phyloP scores from a whole-genome alignment of 441 rosid species.

The Corymbia citriodora region DNA sequence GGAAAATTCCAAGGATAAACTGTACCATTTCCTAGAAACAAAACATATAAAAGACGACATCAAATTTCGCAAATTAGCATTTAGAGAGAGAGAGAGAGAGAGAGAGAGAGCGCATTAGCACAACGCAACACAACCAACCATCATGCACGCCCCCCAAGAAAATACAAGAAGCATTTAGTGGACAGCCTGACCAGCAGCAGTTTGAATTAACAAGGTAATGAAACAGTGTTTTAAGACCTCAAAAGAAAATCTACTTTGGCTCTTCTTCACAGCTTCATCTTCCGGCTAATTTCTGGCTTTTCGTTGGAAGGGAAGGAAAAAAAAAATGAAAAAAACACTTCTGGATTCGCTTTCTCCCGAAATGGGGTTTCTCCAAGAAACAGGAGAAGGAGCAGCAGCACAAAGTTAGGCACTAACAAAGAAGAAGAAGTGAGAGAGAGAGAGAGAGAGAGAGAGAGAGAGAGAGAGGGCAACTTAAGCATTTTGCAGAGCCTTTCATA shows the following conservation, averaged over 20 bases:
- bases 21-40: background rate
- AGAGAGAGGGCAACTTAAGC: background rate
- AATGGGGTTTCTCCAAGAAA: background rate
- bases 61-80: background rate
- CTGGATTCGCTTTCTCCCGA: background rate
- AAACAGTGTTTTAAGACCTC: background rate
- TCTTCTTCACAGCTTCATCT: background rate
- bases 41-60: background rate
- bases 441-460: background rate
- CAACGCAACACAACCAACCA: background rate
- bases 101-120: background rate
- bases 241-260: background rate
- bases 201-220: background rate
- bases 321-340: background rate
- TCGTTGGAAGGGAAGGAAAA: background rate
- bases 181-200: background rate
- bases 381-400: background rate
- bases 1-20: background rate
- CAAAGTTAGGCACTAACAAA: background rate
- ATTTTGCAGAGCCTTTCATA: background rate
- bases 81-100: background rate
- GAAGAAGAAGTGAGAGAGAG: background rate
- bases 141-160: background rate
- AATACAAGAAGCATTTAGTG: background rate
- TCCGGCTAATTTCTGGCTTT: background rate